phyloP scores from a whole-genome alignment of 352 stramenopile genomes.

The Blastocystis sp. region DNA sequence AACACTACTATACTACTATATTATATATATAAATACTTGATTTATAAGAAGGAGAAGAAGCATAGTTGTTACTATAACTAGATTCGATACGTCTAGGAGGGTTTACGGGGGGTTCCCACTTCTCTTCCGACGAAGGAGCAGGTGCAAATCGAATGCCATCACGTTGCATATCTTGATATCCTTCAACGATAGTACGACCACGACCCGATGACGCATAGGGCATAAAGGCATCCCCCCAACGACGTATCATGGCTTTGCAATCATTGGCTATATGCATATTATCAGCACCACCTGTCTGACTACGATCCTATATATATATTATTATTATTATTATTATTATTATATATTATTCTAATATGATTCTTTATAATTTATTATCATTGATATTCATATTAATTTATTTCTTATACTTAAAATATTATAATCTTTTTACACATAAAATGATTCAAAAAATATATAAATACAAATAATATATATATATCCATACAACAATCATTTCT shows the following conservation, averaged over 20 bases:
- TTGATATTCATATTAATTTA: too few species aligned
- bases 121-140: slow-evolving; percentile 16
- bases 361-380: too few species aligned
- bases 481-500: slow-evolving; percentile 26
- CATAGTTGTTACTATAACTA: too few species aligned
- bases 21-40: too few species aligned
- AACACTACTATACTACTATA: too few species aligned
- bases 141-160: slow-evolving; percentile 23
- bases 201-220: slow-evolving; percentile 26
- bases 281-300: slow-evolving; percentile 22
- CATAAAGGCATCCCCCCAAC: slow-evolving; percentile 32
- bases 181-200: slow-evolving; percentile 26
- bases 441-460: too few species aligned
- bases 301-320: slow-evolving; percentile 19
- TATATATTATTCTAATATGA: too few species aligned
- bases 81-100: background rate
- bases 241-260: slow-evolving; percentile 20
- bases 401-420: too few species aligned
- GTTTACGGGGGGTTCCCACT: slow-evolving; percentile 22
- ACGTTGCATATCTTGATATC: slow-evolving; percentile 34
- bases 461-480: background rate
- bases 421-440: too few species aligned
- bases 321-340: too few species aligned
- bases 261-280: slow-evolving; percentile 37
- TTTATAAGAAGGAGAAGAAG: too few species aligned